Base-by-base conservation (phyloP, 2,329 filamentous ascomycete species). In the Colletotrichum endophyticum region DNA sequence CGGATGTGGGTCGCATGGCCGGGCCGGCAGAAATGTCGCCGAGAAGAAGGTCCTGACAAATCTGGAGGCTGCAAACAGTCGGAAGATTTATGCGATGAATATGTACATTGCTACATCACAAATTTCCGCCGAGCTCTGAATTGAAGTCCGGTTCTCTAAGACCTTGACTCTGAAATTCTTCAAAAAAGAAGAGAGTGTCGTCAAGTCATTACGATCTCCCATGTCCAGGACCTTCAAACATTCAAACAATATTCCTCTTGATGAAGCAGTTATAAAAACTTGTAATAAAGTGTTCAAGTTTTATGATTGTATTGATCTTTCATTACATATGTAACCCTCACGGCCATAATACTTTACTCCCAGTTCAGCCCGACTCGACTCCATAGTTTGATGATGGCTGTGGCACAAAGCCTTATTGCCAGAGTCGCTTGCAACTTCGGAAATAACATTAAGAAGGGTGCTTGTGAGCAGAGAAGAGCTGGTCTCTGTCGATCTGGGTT, bases 371-470 rank as follows among this genome's bases (percentile, higher is more conserved):
- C 36, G 36, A 44, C 36, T 39, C 36, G 36, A 39, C 36, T 19
- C 36, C 36, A 39, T 9, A 39, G 16, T 19, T 44, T 16, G 36
- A 19, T 44, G 36, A 19, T 44, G 16, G 16, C 16, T 44, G 36
- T 44, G 36, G 36, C 36, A 44, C 16, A 44, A 44, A 19, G 36
- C 36, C 36, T 36, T 44, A 19, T 44, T 19, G 5, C 36, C 36
- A 19, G 16, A 44, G 36, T 44, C 36, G 36, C 36, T 44, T 39
- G 8, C 36, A 39, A 3, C 79, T 57, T 84, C 84, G 2, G 80
- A 79, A 30, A 87, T 84, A 62, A 86, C 69, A 27, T 87, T 87
- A 70, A 83, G 82, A 83, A 85, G 86, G 22, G 84, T 86, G 64
- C 82, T 83, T 9, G 85, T 87, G 32, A 82, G 79, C 5, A 85